These are phyloP conservation scores for Torulaspora delbrueckii DNA, from an alignment of 805 yeast species.

Conservation along the genomic window DNA sequence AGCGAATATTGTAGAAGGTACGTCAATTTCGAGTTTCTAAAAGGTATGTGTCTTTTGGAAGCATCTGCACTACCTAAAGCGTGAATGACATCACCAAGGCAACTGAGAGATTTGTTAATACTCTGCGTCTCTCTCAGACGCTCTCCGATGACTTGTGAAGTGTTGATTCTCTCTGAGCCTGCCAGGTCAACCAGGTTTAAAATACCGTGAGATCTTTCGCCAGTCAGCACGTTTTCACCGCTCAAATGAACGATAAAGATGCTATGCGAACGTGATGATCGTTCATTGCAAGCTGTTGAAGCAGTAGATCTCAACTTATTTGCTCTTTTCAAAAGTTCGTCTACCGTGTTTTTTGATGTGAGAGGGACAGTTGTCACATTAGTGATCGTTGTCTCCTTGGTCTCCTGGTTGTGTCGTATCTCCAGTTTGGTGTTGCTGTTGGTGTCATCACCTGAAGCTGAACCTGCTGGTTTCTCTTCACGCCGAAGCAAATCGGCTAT, in stretches of 20 bases:
- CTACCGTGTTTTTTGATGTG: slow-evolving; percentile 45
- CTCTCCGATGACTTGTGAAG: slow-evolving; percentile 74
- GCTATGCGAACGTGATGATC: slow-evolving; percentile 89
- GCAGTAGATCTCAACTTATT: slow-evolving; percentile 67
- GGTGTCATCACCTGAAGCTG: slow-evolving; percentile 6
- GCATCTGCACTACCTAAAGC: slow-evolving; percentile 66
- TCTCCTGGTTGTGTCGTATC: slow-evolving; percentile 60
- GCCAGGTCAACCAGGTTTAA: slow-evolving; percentile 87
- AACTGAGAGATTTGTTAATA: slow-evolving; percentile 81
- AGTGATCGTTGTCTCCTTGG: slow-evolving; percentile 53
- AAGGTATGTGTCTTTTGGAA: slow-evolving; percentile 66
- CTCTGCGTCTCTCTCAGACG: slow-evolving; percentile 82
- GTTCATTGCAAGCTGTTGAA: slow-evolving; percentile 70
- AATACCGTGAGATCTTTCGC: slow-evolving; percentile 49
- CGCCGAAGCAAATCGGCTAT: slow-evolving; percentile 58
- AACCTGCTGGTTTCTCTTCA: slow-evolving; percentile 13
- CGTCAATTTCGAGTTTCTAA: slow-evolving; percentile 90
- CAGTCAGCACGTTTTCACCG: slow-evolving; percentile 50
- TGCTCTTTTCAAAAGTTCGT: slow-evolving; percentile 49
- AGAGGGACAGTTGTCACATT: slow-evolving; percentile 52
- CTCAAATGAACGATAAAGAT: slow-evolving; percentile 60
- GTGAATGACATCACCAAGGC: slow-evolving; percentile 84
- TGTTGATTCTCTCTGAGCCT: slow-evolving; percentile 80
- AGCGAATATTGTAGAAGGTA: slow-evolving; percentile 78
- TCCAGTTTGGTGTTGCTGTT: slow-evolving; percentile 45